phyloP scores from a whole-genome alignment of 371 early-diverging fungal species.

The Actinomucor elegans region DNA sequence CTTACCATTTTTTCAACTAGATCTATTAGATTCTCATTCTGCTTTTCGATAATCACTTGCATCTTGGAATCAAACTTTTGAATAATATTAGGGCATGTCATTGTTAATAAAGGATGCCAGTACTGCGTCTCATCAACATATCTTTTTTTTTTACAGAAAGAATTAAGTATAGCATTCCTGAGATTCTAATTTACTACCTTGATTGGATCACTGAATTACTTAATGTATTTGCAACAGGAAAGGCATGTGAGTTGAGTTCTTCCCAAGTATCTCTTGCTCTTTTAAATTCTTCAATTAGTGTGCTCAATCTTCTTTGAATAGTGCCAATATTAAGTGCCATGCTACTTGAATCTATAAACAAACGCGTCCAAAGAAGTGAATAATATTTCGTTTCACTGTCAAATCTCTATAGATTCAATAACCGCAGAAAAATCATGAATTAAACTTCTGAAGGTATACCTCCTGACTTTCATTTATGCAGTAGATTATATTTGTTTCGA shows the following conservation, averaged over 20 bases:
- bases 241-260: slow-evolving; percentile 39
- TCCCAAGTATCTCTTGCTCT: slow-evolving; percentile 36
- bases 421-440: no score
- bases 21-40: slow-evolving; percentile 17
- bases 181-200: slow-evolving; percentile 16
- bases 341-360: no score
- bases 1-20: slow-evolving; percentile 34
- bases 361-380: no score
- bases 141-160: no score
- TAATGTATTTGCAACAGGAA: slow-evolving; percentile 32
- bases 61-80: slow-evolving; percentile 38
- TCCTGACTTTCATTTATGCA: no score
- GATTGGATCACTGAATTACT: slow-evolving; percentile 43
- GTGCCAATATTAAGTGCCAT: slow-evolving; percentile 39
- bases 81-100: slow-evolving; percentile 31
- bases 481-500: no score
- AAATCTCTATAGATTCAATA: no score
- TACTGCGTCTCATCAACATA: slow-evolving; percentile 45
- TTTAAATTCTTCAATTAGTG: slow-evolving; percentile 37
- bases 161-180: not conserved
- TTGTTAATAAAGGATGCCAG: slow-evolving; percentile 42
- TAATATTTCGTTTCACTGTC: no score
- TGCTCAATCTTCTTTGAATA: slow-evolving; percentile 31
- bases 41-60: slow-evolving; percentile 19
- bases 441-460: no score